Evolutionary conservation across 805 yeast genomes (phyloP), one percentile per base, ranked within the genome.

Genomic region (Ogataea paradorogensis): DNA sequence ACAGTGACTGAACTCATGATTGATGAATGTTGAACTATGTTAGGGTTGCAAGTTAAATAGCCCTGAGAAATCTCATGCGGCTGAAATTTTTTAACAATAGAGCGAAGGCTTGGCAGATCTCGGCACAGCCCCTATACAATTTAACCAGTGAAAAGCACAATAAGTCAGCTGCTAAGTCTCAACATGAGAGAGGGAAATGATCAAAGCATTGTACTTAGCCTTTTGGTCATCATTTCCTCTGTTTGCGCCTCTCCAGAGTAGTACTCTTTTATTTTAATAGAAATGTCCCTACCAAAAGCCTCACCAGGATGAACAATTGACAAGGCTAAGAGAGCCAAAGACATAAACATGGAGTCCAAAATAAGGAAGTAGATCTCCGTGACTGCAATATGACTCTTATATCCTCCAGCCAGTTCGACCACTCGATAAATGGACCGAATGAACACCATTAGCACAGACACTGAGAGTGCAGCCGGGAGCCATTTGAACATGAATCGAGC

Each of bases 401-500:
- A 85, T 10, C 90, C 91, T 53, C 80, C 78, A 2, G 79, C 61
- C 42, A 88, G 67, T 61, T 88, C 96, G 27, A 76, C 70, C 22
- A 85, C 71, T 56, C 95, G 74, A 62, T 84, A 87, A 29, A 80
- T 66, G 48, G 90, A 83, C 55, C 96, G 73, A 21, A 76, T 66
- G 46, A 74, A 80, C 16, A 87, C 70, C 30, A 78, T 70, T 3
- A 74, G 15, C 4, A 79, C 77, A 1, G 82, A 66, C 3, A 62
- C n/a, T 1, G 75, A 51, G 13, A 80, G 54, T 0, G 67, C 72
- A 7, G 66, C 15, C 1, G 80, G 76, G 48, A 71, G 73, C 33
- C 54, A 64, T 9, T 59, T 52, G 54, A 78, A 78, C 2, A 58
- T 15, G 10, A 31, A 43, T 3, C 66, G 50, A 0, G 46, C 21